Conservation (phyloP, 2,329 filamentous ascomycete species). For the Aspergillus pseudoviridinutans region DNA sequence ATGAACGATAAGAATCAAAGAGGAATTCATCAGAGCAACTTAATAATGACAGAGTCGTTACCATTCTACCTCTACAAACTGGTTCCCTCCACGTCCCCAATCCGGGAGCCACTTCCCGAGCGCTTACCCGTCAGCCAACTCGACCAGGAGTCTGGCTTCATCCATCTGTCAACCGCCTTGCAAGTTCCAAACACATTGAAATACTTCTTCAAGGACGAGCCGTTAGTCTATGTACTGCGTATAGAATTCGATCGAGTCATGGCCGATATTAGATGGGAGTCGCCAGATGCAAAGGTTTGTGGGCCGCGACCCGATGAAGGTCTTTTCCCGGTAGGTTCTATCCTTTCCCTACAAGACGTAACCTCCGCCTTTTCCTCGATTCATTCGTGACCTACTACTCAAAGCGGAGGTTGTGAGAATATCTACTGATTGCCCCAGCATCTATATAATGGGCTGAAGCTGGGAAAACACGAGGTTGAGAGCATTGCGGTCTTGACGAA, state of each 20-base stretch:
- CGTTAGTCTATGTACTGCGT: constrained; percentile 35
- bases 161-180: constrained; percentile 36
- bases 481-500: constrained; percentile 37
- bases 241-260: constrained; percentile 30
- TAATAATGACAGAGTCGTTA: constrained; percentile 19
- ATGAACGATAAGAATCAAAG: neutral
- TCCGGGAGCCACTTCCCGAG: constrained; percentile 35
- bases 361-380: neutral
- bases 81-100: constrained; percentile 30
- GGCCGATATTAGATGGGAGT: constrained; percentile 34
- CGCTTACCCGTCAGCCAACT: constrained; percentile 34
- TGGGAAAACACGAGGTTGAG: constrained; percentile 36
- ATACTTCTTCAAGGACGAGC: constrained; percentile 35
- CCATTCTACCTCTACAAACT: constrained; percentile 39
- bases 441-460: constrained; percentile 36
- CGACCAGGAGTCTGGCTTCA: constrained; percentile 33
- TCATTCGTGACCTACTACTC: neutral
- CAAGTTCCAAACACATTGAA: constrained; percentile 38
- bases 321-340: constrained; percentile 35
- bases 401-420: neutral
- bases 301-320: constrained; percentile 35
- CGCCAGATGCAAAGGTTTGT: constrained; percentile 34
- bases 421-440: constrained; percentile 23
- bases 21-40: neutral
- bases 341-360: neutral